phyloP scores from a whole-genome alignment of 139 green algal species.

The Yamagishiella unicocca region DNA sequence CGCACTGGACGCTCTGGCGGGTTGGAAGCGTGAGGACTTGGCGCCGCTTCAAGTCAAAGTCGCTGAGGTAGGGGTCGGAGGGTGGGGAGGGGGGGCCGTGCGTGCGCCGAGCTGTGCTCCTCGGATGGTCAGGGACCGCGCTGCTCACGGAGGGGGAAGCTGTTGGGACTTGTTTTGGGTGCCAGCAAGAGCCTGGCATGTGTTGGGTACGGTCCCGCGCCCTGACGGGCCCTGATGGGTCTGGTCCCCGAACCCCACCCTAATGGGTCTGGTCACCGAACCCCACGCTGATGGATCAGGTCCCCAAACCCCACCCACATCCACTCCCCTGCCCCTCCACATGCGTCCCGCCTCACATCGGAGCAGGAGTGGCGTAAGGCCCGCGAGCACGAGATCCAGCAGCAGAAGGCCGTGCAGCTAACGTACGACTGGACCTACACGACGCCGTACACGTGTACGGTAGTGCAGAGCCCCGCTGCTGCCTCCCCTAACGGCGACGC shows the following conservation, averaged over 20 bases:
- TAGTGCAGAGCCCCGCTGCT: slow-evolving; percentile 21
- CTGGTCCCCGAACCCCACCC: neutral
- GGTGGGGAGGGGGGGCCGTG: too few relatives aligned
- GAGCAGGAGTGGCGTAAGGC: slow-evolving; percentile 70
- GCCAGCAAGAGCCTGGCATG: neutral
- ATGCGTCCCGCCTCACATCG: neutral
- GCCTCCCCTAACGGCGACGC: neutral
- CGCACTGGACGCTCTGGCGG: slow-evolving; percentile 79
- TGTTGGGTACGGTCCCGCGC: neutral
- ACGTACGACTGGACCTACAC: slow-evolving; percentile 96
- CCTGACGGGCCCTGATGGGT: too few relatives aligned
- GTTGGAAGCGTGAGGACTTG: slow-evolving; percentile 74
- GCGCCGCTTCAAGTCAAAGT: slow-evolving; percentile 73
- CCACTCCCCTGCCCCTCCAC: neutral
- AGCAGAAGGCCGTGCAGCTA: slow-evolving; percentile 71
- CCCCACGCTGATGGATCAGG: neutral
- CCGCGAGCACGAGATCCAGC: slow-evolving; percentile 73
- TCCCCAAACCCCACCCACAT: neutral
- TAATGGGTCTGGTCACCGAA: neutral
- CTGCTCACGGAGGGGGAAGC: neutral
- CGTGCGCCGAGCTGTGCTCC: neutral
- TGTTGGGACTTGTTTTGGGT: neutral
- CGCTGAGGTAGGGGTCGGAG: slow-evolving; percentile 44
- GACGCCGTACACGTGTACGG: slow-evolving; percentile 78
- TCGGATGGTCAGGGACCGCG: neutral